Conservation (phyloP, 345 rosid genomes). For the Schrenkiella parvula region DNA sequence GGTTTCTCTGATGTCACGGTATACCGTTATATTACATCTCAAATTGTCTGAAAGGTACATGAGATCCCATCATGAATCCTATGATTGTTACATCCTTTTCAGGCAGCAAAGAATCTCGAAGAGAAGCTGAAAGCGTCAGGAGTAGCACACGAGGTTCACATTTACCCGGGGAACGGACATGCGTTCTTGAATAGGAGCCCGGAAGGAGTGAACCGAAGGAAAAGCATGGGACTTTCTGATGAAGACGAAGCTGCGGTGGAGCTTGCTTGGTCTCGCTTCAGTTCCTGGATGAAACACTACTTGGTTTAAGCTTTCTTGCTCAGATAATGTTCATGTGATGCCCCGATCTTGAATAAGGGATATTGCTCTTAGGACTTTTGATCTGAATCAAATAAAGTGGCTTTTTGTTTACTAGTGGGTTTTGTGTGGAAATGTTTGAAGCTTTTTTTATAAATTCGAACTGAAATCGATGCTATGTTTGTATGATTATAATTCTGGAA, state of each 20-base stretch:
- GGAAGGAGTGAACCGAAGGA: slow-evolving; percentile 76
- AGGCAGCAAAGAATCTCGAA: slow-evolving; percentile 88
- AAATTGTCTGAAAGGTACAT: background rate
- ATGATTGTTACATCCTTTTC: slow-evolving; percentile 8
- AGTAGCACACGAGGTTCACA: slow-evolving; percentile 69
- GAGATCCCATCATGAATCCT: background rate
- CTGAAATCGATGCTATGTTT: background rate
- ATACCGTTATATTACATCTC: background rate
- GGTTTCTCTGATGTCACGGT: slow-evolving; percentile 90
- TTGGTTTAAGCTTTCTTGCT: slow-evolving; percentile 21
- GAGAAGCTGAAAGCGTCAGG: slow-evolving; percentile 81
- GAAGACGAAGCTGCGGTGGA: slow-evolving; percentile 76
- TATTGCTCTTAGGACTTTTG: background rate
- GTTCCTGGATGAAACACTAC: slow-evolving; percentile 73
- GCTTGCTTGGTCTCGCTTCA: slow-evolving; percentile 91
- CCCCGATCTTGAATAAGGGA: background rate
- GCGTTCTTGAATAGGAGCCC: slow-evolving; percentile 84
- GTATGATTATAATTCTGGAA: background rate
- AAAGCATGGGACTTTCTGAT: slow-evolving; percentile 78
- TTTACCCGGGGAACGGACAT: slow-evolving; percentile 68
- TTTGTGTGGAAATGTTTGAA: background rate
- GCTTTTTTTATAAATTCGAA: background rate
- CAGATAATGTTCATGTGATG: background rate
- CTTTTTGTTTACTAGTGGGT: background rate
- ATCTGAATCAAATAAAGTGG: slow-evolving; percentile 3